These are phyloP conservation scores for Anisodus tanguticus DNA, from an alignment of 257 asterid species.

Conservation along the genomic window DNA sequence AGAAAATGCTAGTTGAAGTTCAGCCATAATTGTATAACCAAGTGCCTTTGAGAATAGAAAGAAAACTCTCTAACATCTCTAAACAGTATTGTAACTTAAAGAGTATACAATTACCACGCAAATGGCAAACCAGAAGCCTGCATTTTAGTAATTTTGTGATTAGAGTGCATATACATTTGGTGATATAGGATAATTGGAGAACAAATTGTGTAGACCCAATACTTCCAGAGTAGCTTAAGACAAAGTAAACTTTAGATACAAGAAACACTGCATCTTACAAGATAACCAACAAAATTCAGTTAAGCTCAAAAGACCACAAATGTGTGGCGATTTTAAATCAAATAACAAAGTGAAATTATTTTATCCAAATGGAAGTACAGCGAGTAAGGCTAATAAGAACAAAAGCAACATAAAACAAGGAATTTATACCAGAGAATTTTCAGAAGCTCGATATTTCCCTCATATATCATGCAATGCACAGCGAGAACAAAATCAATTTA, in stretches of 20 bases:
- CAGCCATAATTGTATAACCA: slow-evolving; percentile 11
- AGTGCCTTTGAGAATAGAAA: background rate
- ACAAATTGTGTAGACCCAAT: background rate
- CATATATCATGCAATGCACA: slow-evolving; percentile 13
- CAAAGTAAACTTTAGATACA: background rate
- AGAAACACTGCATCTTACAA: background rate
- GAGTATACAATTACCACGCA: background rate
- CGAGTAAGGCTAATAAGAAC: slow-evolving; percentile 9
- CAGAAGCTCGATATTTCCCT: slow-evolving; percentile 19
- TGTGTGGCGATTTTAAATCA: background rate
- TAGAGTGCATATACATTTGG: background rate
- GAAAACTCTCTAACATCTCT: background rate
- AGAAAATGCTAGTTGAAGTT: slow-evolving; percentile 12
- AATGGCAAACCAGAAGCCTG: background rate
- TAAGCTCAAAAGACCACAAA: slow-evolving; percentile 5
- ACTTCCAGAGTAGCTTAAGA: background rate
- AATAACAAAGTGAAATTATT: background rate
- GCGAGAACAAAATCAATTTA: slow-evolving; percentile 2
- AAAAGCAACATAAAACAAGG: background rate
- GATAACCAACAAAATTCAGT: background rate
- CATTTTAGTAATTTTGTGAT: background rate
- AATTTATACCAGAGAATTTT: background rate
- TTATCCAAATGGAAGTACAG: background rate
- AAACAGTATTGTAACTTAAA: background rate
- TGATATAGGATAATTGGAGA: background rate